Conservation (phyloP, 495 filamentous ascomycete species). For the Penicillium cinerascens region DNA sequence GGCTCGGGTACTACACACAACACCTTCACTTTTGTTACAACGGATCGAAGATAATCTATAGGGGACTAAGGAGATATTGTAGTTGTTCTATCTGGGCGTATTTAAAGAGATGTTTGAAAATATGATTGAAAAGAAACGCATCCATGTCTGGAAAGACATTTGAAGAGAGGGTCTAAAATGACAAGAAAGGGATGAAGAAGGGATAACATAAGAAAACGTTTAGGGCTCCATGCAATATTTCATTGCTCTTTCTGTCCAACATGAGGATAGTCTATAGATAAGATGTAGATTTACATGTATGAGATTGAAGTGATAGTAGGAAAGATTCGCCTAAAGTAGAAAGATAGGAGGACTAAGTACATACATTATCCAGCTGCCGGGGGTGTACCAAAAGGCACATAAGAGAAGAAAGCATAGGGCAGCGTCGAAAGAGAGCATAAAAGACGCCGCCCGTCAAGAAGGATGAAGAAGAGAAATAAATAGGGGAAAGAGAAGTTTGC, state of each 20-base stretch:
- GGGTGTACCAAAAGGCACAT: constrained; percentile 30
- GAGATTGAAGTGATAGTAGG: neutral
- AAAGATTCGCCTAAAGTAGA: constrained; percentile 2
- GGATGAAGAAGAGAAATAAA: constrained; percentile 12
- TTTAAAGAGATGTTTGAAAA: too few relatives aligned
- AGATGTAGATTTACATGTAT: too few relatives aligned
- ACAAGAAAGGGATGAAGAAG: too few relatives aligned
- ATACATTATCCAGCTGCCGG: constrained; percentile 47
- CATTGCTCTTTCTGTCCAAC: too few relatives aligned
- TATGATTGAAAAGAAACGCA: neutral
- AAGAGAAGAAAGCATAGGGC: constrained; percentile 27
- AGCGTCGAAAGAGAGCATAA: constrained; percentile 10
- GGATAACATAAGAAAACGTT: too few relatives aligned
- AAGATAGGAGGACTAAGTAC: constrained; percentile 40
- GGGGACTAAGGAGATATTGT: too few relatives aligned
- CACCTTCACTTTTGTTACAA: neutral
- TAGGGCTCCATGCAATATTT: too few relatives aligned
- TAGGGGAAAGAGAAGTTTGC: constrained; percentile 9
- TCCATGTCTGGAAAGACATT: too few relatives aligned
- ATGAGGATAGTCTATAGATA: too few relatives aligned
- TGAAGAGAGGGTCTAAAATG: too few relatives aligned
- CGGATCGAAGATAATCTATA: too few relatives aligned
- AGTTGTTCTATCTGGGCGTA: too few relatives aligned
- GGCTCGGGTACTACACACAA: constrained; percentile 8
- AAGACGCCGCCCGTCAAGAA: constrained; percentile 10